phyloP scores from a whole-genome alignment of 2,329 filamentous ascomycete species.

The Huntiella abstrusa region DNA sequence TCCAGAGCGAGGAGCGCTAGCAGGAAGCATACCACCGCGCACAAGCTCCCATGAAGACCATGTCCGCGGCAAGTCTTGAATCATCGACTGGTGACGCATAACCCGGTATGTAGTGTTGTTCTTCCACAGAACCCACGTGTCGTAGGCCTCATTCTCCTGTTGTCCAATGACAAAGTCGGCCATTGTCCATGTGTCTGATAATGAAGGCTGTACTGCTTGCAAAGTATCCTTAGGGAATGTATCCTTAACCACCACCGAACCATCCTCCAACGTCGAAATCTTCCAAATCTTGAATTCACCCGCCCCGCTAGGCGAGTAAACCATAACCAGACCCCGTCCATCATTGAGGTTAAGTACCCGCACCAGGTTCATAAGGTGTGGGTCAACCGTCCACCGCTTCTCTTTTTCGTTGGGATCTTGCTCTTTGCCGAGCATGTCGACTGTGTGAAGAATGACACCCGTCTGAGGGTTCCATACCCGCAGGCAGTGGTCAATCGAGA shows the following conservation, averaged over 20 bases:
- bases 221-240: constrained; percentile 40
- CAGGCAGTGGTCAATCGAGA: constrained; percentile 75
- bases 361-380: constrained; percentile 58
- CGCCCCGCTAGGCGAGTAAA: constrained; percentile 71
- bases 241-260: constrained; percentile 48
- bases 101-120: constrained; percentile 64
- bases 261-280: constrained; percentile 44
- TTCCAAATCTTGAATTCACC: constrained; percentile 93
- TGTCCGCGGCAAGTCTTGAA: constrained; percentile 39
- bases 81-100: constrained; percentile 53
- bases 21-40: constrained; percentile 37
- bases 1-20: constrained; percentile 34
- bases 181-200: constrained; percentile 60
- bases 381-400: constrained; percentile 59
- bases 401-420: constrained; percentile 33
- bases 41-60: constrained; percentile 58
- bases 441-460: constrained; percentile 56
- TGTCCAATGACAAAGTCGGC: constrained; percentile 53
- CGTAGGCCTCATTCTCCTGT: constrained; percentile 33
- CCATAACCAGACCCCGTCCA: constrained; percentile 44
- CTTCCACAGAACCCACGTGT: constrained; percentile 66
- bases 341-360: constrained; percentile 43
- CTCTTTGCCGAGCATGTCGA: constrained; percentile 56
- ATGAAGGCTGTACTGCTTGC: constrained; percentile 46
- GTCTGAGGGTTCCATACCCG: constrained; percentile 78